Evolutionary conservation across 441 rosid species (phyloP).

Genomic region (Pelargonium fulgidum): DNA sequence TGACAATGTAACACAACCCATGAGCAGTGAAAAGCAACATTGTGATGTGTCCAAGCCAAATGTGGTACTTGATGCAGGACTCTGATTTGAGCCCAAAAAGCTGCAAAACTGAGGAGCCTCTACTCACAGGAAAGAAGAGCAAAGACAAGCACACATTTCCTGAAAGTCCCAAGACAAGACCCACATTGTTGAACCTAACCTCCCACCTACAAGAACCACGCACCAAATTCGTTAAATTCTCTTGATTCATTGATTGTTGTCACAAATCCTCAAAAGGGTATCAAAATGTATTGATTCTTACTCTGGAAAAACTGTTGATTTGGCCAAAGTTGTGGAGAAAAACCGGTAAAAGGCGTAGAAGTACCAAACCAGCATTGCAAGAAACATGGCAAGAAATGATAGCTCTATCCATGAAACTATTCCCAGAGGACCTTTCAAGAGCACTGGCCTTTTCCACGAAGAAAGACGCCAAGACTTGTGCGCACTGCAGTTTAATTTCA

Average conservation of each 20-base stretch:
- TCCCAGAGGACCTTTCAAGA: conserved; percentile 61
- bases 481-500: not conserved
- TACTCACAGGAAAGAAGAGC: conserved; percentile 53
- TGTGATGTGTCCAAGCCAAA: conserved; percentile 55
- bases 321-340: not conserved
- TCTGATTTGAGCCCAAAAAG: conserved; percentile 57
- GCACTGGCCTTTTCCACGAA: conserved; percentile 38
- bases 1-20: conserved; percentile 39
- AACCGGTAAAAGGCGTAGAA: conserved; percentile 23
- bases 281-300: not conserved
- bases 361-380: conserved; percentile 53
- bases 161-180: conserved; percentile 32
- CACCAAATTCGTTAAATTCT: not conserved
- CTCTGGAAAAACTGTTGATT: conserved; percentile 1
- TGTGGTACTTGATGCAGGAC: conserved; percentile 57
- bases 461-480: not conserved
- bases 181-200: conserved; percentile 27
- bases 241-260: not conserved
- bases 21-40: conserved; percentile 49
- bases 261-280: not conserved
- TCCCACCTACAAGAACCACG: conserved; percentile 40
- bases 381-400: conserved; percentile 43
- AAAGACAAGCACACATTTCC: conserved; percentile 51
- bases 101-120: conserved; percentile 53
- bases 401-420: conserved; percentile 51